Evolutionary conservation across 2,329 filamentous ascomycete species (phyloP).

Genomic region (Pseudocercospora ulei): DNA sequence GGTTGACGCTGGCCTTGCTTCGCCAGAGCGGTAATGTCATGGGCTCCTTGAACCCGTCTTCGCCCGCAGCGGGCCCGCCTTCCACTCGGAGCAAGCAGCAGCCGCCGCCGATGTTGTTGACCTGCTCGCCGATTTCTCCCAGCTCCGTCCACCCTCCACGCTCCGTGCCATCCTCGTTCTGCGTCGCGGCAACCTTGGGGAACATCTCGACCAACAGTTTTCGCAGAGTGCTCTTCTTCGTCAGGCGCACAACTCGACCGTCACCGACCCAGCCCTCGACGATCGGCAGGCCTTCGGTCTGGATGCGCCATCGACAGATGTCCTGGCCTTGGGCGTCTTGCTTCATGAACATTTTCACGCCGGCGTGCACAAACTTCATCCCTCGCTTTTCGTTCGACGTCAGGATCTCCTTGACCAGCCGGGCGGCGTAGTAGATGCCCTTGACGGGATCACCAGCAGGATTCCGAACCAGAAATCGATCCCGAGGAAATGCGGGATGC

Average conservation of each 20-base stretch:
- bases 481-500: constrained; percentile 71
- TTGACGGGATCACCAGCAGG: constrained; percentile 77
- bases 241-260: constrained; percentile 62
- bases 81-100: constrained; percentile 78
- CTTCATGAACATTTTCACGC: constrained; percentile 98
- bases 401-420: constrained; percentile 74
- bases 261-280: constrained; percentile 82
- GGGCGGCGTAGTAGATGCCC: constrained; percentile 92
- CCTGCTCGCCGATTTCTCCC: constrained; percentile 77
- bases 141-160: constrained; percentile 62
- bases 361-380: constrained; percentile 91
- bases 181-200: constrained; percentile 56
- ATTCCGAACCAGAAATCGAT: constrained; percentile 95
- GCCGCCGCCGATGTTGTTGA: constrained; percentile 71
- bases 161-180: constrained; percentile 36
- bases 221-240: constrained; percentile 67
- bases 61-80: constrained; percentile 26
- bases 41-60: constrained; percentile 55
- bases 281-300: constrained; percentile 85
- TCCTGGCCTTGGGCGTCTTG: constrained; percentile 81
- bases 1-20: constrained; percentile 79
- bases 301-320: constrained; percentile 88
- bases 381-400: constrained; percentile 78
- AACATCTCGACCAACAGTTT: constrained; percentile 93
- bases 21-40: constrained; percentile 93